Evolutionary conservation across 257 asterid species (phyloP).

Genomic region (Solanum chmielewskii): DNA sequence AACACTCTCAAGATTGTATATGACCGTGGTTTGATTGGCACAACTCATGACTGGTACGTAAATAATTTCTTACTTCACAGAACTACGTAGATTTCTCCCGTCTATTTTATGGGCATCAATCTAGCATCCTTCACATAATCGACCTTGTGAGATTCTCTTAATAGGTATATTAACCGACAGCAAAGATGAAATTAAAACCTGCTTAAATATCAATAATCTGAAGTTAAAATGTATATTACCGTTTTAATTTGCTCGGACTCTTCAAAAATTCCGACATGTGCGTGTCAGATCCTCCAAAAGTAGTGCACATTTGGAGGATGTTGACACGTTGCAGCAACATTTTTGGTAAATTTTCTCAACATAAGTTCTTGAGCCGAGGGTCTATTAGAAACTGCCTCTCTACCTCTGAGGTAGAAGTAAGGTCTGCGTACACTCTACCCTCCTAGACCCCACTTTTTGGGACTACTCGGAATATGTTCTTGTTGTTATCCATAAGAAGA

Average conservation of each 20-base stretch:
- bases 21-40: conserved; percentile 86
- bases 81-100: not conserved
- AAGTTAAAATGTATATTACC: not conserved
- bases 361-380: not conserved
- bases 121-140: not conserved
- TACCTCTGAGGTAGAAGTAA: not conserved
- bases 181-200: not conserved
- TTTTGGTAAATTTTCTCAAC: not conserved
- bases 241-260: not conserved
- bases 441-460: not conserved
- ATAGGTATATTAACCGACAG: not conserved
- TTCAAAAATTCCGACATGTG: not conserved
- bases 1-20: conserved; percentile 80
- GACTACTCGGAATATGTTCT: not conserved
- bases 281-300: not conserved
- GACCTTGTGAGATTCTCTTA: not conserved
- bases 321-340: not conserved
- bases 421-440: not conserved
- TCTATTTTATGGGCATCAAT: not conserved
- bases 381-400: not conserved
- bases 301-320: not conserved
- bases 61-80: not conserved
- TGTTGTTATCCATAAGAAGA: not conserved
- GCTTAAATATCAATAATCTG: not conserved
- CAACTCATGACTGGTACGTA: conserved; percentile 71